phyloP scores from a whole-genome alignment of 2,329 filamentous ascomycete genomes.

The Aspergillus alliaceus region DNA sequence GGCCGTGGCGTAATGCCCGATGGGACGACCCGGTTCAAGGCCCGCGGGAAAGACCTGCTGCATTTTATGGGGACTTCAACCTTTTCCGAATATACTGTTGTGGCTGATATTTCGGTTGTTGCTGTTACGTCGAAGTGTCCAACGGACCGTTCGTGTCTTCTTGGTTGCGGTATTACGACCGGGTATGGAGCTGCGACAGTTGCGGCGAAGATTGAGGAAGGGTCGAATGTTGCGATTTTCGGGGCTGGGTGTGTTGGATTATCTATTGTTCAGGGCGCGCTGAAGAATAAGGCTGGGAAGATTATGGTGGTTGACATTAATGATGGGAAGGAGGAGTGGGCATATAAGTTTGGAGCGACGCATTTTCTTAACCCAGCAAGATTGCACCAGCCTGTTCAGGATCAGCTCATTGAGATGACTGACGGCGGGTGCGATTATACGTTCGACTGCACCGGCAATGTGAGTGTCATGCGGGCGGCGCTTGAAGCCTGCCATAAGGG shows the following conservation, averaged over 20 bases:
- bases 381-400: constrained; percentile 78
- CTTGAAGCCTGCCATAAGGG: constrained; percentile 99
- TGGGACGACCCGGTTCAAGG: constrained; percentile 90
- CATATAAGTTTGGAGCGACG: constrained; percentile 91
- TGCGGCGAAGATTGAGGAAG: constrained; percentile 88
- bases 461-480: constrained; percentile 90
- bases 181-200: constrained; percentile 95
- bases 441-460: constrained; percentile 98
- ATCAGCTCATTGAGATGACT: constrained; percentile 94
- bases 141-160: constrained; percentile 93
- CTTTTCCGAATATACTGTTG: constrained; percentile 98
- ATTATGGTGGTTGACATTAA: constrained; percentile 76
- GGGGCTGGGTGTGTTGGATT: constrained; percentile 95
- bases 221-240: constrained; percentile 87
- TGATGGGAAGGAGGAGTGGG: constrained; percentile 85
- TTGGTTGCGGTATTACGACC: constrained; percentile 97
- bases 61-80: constrained; percentile 99
- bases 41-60: constrained; percentile 89
- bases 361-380: constrained; percentile 94
- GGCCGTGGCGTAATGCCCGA: constrained; percentile 96
- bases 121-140: constrained; percentile 86
- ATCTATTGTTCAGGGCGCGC: constrained; percentile 90
- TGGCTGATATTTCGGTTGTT: constrained; percentile 97
- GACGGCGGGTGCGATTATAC: constrained; percentile 98
- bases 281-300: constrained; percentile 71